Percentiles rank a stretch among this genome's conserved stretches.
Conservation (phyloP, 2,329 filamentous ascomycete species). For the Myriosclerotinia curreyana region DNA sequence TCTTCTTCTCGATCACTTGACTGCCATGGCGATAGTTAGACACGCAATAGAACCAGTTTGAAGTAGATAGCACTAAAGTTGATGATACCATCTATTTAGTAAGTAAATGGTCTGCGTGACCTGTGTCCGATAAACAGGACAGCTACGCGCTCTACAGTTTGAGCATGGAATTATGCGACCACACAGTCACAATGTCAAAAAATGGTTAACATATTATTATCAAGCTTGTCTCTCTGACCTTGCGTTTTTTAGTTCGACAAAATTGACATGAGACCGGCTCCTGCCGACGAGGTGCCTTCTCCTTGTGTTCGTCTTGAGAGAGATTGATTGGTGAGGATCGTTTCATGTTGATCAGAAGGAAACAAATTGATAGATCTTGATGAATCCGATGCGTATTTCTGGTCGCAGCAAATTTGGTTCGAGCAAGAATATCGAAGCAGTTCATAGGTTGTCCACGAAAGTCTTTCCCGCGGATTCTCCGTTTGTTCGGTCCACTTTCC, state of each 20-base stretch:
- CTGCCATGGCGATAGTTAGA: conserved; percentile 15
- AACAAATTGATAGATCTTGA: background rate
- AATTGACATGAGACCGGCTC: conserved; percentile 34
- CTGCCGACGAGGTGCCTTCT: conserved; percentile 27
- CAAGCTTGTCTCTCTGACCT: background rate
- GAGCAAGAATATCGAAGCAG: background rate
- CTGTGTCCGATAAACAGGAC: background rate
- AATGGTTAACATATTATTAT: background rate
- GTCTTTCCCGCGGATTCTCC: background rate
- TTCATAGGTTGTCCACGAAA: background rate
- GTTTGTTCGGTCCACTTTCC: background rate
- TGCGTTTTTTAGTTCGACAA: conserved; percentile 31
- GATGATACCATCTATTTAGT: background rate
- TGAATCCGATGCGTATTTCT: background rate
- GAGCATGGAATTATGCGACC: conserved; percentile 33
- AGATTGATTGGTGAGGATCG: background rate
- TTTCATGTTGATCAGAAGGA: background rate
- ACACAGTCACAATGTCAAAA: conserved; percentile 25
- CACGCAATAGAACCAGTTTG: no score
- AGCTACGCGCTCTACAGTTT: conserved; percentile 31
- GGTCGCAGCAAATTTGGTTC: no score
- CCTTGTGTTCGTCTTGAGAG: background rate
- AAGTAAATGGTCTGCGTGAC: background rate
- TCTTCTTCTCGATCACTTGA: conserved; percentile 27
- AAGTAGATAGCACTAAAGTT: background rate